Conservation (phyloP, 2,329 filamentous ascomycete species). For the Talaromyces sp. region DNA sequence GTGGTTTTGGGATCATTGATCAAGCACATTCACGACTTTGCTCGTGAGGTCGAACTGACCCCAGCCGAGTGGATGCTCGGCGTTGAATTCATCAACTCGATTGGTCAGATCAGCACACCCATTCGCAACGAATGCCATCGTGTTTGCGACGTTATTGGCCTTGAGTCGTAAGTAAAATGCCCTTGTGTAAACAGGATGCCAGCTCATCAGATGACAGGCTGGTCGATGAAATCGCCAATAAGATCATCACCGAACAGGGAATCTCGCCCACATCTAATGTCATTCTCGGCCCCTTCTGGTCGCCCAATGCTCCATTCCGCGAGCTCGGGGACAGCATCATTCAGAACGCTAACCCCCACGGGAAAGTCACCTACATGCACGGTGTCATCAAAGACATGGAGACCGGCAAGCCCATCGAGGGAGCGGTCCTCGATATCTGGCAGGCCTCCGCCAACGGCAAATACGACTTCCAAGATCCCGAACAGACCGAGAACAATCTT, state of each 20-base stretch:
- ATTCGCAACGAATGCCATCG: constrained; percentile 70
- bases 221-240: constrained; percentile 76
- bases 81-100: constrained; percentile 68
- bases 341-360: constrained; percentile 53
- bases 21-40: constrained; percentile 71
- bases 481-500: constrained; percentile 67
- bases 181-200: too few relatives aligned
- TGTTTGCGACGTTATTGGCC: constrained; percentile 66
- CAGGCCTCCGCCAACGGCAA: constrained; percentile 70
- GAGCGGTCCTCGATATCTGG: constrained; percentile 72
- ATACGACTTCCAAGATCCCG: constrained; percentile 71
- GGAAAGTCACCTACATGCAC: constrained; percentile 62
- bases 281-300: constrained; percentile 76
- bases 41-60: constrained; percentile 70
- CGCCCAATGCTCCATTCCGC: constrained; percentile 67
- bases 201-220: constrained; percentile 45
- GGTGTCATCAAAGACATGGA: constrained; percentile 60
- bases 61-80: constrained; percentile 72
- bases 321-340: constrained; percentile 62
- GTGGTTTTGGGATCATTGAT: constrained; percentile 61
- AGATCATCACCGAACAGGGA: constrained; percentile 56
- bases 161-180: constrained; percentile 54
- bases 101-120: constrained; percentile 63
- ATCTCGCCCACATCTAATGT: constrained; percentile 66
- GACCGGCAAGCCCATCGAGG: constrained; percentile 61